phyloP scores from a whole-genome alignment of 202 grass and related monocot species.

The Digitaria exilis region DNA sequence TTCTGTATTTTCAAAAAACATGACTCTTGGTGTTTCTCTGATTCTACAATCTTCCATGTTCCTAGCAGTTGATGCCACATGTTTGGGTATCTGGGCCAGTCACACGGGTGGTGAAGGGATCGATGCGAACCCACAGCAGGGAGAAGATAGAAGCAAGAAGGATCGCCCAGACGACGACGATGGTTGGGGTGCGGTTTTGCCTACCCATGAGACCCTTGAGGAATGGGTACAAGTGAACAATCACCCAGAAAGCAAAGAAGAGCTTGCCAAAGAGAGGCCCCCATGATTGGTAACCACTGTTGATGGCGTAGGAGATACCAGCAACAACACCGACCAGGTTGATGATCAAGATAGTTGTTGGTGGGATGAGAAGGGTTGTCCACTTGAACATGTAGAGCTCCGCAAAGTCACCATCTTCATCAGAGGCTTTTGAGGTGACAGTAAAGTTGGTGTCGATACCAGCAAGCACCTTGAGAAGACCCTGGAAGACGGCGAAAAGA shows the following conservation, averaged over 20 bases:
- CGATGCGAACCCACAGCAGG: conserved; percentile 56
- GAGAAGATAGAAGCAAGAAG: conserved; percentile 60
- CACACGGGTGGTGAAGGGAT: conserved; percentile 70
- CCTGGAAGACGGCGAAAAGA: conserved; percentile 65
- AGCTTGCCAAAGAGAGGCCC: conserved; percentile 64
- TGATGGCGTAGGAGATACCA: conserved; percentile 49
- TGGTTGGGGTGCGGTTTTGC: conserved; percentile 61
- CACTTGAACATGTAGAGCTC: conserved; percentile 77
- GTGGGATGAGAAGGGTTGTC: conserved; percentile 68
- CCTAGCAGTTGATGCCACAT: conserved; percentile 89
- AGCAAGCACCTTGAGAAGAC: conserved; percentile 63
- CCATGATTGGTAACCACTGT: conserved; percentile 64
- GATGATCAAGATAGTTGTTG: conserved; percentile 65
- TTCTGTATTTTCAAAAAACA: conserved; percentile 40
- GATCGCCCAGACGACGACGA: conserved; percentile 63
- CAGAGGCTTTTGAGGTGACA: conserved; percentile 59
- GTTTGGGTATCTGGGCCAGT: conserved; percentile 70
- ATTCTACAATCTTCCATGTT: conserved; percentile 34
- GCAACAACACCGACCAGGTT: conserved; percentile 67
- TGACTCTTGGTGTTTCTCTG: neutral
- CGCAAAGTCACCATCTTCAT: conserved; percentile 68
- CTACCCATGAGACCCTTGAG: conserved; percentile 75
- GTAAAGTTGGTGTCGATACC: conserved; percentile 73
- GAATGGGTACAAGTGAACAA: conserved; percentile 70
- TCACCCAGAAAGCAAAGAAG: conserved; percentile 71